These are phyloP conservation scores for Colletotrichum tropicale DNA, from an alignment of 2,329 filamentous ascomycete species.

Conservation along the genomic window DNA sequence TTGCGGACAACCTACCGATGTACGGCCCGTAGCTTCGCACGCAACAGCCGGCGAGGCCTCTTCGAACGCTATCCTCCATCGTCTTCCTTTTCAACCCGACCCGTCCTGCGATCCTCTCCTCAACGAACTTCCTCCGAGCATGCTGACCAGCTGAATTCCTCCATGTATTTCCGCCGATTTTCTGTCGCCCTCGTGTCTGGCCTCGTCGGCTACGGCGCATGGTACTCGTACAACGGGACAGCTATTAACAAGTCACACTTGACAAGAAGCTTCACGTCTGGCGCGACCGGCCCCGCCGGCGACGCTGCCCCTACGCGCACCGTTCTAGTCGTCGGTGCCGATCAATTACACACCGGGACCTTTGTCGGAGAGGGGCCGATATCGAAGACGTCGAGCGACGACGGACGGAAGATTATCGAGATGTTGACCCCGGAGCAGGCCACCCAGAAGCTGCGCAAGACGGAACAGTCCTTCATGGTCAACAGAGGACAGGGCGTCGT, in stretches of 20 bases:
- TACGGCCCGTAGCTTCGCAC: constrained; percentile 63
- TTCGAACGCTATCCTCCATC: constrained; percentile 27
- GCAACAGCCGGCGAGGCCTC: constrained; percentile 50
- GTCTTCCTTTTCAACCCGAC: constrained; percentile 22
- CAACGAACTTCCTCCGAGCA: constrained; percentile 31
- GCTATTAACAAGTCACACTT: constrained; percentile 36
- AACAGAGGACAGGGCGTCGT: constrained; percentile 90
- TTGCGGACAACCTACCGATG: constrained; percentile 72
- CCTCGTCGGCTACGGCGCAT: constrained; percentile 77
- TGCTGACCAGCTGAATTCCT: constrained; percentile 62
- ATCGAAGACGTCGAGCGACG: constrained; percentile 85
- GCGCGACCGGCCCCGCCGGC: constrained; percentile 31
- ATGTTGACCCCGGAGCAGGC: constrained; percentile 97
- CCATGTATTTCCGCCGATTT: constrained; percentile 77
- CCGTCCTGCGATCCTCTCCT: constrained; percentile 19
- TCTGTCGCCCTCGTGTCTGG: constrained; percentile 71
- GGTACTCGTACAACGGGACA: constrained; percentile 69
- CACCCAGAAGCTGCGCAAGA: constrained; percentile 84
- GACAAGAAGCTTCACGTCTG: constrained; percentile 47
- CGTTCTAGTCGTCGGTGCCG: constrained; percentile 86
- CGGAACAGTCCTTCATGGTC: constrained; percentile 91
- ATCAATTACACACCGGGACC: constrained; percentile 87
- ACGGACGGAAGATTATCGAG: constrained; percentile 85
- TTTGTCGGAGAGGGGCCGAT: constrained; percentile 86
- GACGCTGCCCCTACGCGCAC: constrained; percentile 59